phyloP scores from a whole-genome alignment of 352 stramenopile species.

The Pythium apleroticum region DNA sequence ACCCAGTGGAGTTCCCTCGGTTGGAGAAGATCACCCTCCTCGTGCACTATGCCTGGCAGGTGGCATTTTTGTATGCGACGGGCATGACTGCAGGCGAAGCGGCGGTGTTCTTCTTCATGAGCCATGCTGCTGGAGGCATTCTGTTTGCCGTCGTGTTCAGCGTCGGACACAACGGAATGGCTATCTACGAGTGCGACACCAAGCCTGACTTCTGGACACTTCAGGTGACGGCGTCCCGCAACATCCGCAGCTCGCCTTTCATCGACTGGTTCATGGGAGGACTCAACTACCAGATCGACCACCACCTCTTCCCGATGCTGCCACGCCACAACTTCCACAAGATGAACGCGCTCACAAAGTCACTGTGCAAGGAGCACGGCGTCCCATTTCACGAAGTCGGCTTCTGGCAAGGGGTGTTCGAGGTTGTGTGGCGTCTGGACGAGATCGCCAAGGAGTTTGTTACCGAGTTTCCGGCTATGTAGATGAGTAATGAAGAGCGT shows the following conservation, averaged over 20 bases:
- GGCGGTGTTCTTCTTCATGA: slow-evolving; percentile 80
- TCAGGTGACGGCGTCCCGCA: slow-evolving; percentile 97
- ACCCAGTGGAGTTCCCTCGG: slow-evolving; percentile 88
- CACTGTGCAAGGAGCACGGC: slow-evolving; percentile 96
- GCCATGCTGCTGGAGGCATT: slow-evolving; percentile 53
- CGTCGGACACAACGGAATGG: slow-evolving; percentile 98
- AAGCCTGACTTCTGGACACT: slow-evolving; percentile 98
- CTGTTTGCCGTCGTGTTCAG: slow-evolving; percentile 96
- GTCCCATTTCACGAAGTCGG: slow-evolving; percentile 97
- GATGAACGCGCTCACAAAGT: slow-evolving; percentile 94
- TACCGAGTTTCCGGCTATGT: slow-evolving; percentile 98
- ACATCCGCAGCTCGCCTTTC: slow-evolving; percentile 93
- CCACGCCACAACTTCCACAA: slow-evolving; percentile 94
- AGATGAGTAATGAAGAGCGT: no score
- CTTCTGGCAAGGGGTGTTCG: slow-evolving; percentile 91
- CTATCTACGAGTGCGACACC: slow-evolving; percentile 94
- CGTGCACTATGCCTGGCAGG: slow-evolving; percentile 92
- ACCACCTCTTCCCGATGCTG: slow-evolving; percentile 98
- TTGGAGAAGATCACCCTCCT: slow-evolving; percentile 70
- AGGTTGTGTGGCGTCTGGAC: slow-evolving; percentile 94
- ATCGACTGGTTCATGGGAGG: slow-evolving; percentile 98
- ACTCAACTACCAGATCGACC: slow-evolving; percentile 98
- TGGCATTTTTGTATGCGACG: slow-evolving; percentile 67
- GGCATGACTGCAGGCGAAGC: slow-evolving; percentile 67
- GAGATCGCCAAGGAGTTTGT: slow-evolving; percentile 95